Evolutionary conservation across 306 rosid species (phyloP).

Genomic region (Prunus dulcis): DNA sequence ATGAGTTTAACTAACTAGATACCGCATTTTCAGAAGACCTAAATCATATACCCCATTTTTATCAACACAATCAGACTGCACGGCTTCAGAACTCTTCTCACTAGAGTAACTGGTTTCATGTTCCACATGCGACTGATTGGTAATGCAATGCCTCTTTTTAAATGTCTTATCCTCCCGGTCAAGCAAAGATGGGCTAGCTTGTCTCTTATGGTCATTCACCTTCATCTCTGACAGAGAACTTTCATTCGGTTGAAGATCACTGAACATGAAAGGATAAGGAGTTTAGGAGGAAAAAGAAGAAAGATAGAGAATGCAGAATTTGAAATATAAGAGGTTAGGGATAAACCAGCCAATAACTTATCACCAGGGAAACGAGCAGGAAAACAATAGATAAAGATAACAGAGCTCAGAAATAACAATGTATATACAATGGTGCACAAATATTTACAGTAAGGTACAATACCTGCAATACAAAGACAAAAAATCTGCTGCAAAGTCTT

Average conservation of each 20-base stretch:
- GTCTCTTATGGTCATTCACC: constrained; percentile 44
- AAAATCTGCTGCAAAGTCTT: constrained; percentile 56
- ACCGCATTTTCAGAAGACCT: constrained; percentile 19
- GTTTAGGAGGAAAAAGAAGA: not conserved
- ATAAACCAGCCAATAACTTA: too few relatives aligned
- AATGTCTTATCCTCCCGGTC: constrained; percentile 33
- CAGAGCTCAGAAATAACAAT: not conserved
- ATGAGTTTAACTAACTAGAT: not conserved
- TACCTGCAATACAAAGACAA: constrained; percentile 86
- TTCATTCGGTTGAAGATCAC: constrained; percentile 39
- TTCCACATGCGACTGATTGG: constrained; percentile 29
- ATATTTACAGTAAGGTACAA: not conserved
- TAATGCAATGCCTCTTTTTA: constrained; percentile 37
- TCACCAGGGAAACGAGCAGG: too few relatives aligned
- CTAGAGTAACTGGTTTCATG: constrained; percentile 25
- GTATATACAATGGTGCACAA: not conserved
- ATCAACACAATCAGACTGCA: constrained; percentile 33
- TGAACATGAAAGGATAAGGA: constrained; percentile 14
- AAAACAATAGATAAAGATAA: not conserved
- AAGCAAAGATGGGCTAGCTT: constrained; percentile 27
- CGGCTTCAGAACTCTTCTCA: constrained; percentile 30
- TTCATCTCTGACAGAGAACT: constrained; percentile 39
- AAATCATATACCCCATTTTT: constrained; percentile 31
- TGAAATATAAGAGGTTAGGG: not conserved
- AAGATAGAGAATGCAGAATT: not conserved